A percentile compares a stretch with the other conserved stretches of the same genome.
These are phyloP conservation scores for Dactylellina parvicollis DNA, from an alignment of 2,329 filamentous ascomycete genomes.

Conservation along the genomic window DNA sequence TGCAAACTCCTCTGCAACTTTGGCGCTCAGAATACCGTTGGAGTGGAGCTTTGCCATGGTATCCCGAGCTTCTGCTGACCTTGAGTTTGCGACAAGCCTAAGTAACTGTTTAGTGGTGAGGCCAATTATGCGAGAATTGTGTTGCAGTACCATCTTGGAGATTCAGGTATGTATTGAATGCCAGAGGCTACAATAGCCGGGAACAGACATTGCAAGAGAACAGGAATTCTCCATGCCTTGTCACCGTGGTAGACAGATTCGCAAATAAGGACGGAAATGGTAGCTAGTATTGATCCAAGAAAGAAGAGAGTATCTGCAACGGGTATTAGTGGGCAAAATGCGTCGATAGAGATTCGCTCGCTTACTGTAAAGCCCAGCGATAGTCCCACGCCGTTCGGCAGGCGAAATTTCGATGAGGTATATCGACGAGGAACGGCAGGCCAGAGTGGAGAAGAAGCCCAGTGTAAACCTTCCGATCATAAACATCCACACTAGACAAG, in stretches of 20 bases:
- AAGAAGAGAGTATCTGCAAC: slow-evolving; percentile 62
- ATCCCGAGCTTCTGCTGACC: slow-evolving; percentile 64
- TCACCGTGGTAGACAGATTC: slow-evolving; percentile 62
- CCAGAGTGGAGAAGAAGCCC: slow-evolving; percentile 70
- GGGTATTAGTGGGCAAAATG: not conserved
- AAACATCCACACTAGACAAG: slow-evolving; percentile 62
- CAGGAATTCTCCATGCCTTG: slow-evolving; percentile 69
- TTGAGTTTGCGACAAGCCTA: slow-evolving; percentile 43
- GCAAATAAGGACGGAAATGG: slow-evolving; percentile 66
- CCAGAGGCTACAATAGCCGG: slow-evolving; percentile 64
- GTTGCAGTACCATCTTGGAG: slow-evolving; percentile 71
- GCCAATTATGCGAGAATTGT: slow-evolving; percentile 57
- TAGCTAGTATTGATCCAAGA: slow-evolving; percentile 62
- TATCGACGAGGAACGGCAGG: slow-evolving; percentile 69
- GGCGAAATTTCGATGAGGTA: slow-evolving; percentile 73
- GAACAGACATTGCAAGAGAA: slow-evolving; percentile 66
- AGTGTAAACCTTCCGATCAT: slow-evolving; percentile 68
- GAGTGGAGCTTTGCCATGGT: slow-evolving; percentile 70
- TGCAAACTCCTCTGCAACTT: slow-evolving; percentile 41
- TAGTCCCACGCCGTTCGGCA: slow-evolving; percentile 70
- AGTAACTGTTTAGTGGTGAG: not conserved
- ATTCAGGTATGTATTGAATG: slow-evolving; percentile 70
- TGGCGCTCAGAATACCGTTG: slow-evolving; percentile 63
- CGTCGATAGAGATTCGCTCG: not conserved
- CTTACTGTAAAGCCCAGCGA: slow-evolving; percentile 67